Evolutionary conservation across 2,329 filamentous ascomycete species (phyloP).

Genomic region (Byssochlamys sp.): DNA sequence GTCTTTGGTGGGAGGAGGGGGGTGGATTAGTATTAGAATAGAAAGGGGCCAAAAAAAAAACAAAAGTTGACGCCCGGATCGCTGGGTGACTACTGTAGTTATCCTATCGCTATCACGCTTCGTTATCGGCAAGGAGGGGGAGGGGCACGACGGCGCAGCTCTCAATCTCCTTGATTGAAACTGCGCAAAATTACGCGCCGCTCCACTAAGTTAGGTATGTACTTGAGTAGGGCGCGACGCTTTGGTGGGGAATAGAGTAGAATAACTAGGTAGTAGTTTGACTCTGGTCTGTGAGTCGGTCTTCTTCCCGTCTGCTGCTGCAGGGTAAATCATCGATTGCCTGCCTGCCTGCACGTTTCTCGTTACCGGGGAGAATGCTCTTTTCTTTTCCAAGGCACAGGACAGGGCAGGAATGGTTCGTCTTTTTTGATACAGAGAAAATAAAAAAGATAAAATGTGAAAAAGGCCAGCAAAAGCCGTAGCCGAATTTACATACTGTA

Average conservation of each 20-base stretch:
- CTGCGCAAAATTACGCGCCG: not conserved
- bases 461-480: too few relatives aligned
- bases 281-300: not conserved
- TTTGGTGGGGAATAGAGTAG: not conserved
- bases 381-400: not conserved
- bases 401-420: not conserved
- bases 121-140: not conserved
- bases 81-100: not conserved
- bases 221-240: not conserved
- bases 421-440: not conserved
- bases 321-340: not conserved
- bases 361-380: not conserved
- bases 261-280: too few relatives aligned
- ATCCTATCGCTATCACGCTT: not conserved
- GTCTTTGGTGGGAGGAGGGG: not conserved
- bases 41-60: too few relatives aligned
- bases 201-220: not conserved
- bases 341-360: not conserved
- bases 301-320: not conserved
- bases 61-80: not conserved
- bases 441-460: not conserved
- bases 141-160: not conserved
- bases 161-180: not conserved
- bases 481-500: too few relatives aligned
- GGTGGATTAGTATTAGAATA: too few relatives aligned